phyloP scores from a whole-genome alignment of 768 basidiomycete species.

The Brasilioporus rufonigricans region DNA sequence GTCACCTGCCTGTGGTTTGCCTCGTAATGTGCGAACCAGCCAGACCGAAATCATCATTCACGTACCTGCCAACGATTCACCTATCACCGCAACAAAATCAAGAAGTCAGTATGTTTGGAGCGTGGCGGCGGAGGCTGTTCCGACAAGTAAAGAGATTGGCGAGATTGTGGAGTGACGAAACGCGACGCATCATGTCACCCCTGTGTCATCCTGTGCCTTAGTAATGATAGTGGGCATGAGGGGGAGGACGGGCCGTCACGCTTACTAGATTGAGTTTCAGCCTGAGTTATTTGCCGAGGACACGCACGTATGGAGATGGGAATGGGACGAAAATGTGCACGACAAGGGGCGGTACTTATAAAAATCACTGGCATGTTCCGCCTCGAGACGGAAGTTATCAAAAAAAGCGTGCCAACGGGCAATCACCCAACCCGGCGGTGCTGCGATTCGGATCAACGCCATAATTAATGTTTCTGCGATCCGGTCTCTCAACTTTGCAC shows the following conservation, averaged over 20 bases:
- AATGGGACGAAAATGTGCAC: not conserved
- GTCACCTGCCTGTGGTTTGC: too few relatives aligned
- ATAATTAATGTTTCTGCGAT: not conserved
- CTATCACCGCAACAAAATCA: too few relatives aligned
- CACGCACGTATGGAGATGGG: not conserved
- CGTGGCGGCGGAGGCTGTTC: too few relatives aligned
- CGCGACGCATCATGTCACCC: not conserved
- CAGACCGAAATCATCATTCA: too few relatives aligned
- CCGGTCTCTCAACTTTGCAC: not conserved
- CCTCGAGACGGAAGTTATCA: slow-evolving; percentile 1
- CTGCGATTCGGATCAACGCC: slow-evolving; percentile 6
- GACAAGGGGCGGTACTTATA: not conserved
- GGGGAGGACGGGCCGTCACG: not conserved
- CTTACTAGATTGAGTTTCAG: not conserved
- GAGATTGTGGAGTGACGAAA: not conserved
- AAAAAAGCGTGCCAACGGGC: not conserved
- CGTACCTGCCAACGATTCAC: too few relatives aligned
- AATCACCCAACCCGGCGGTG: not conserved
- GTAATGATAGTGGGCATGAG: not conserved
- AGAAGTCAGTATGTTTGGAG: too few relatives aligned
- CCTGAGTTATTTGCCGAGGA: not conserved
- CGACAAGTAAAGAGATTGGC: not conserved
- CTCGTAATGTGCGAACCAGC: too few relatives aligned
- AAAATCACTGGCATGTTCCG: not conserved
- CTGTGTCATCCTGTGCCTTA: not conserved